Evolutionary conservation across 2,329 filamentous ascomycete genomes (phyloP).

Genomic region (Bipolaris sorokiniana): DNA sequence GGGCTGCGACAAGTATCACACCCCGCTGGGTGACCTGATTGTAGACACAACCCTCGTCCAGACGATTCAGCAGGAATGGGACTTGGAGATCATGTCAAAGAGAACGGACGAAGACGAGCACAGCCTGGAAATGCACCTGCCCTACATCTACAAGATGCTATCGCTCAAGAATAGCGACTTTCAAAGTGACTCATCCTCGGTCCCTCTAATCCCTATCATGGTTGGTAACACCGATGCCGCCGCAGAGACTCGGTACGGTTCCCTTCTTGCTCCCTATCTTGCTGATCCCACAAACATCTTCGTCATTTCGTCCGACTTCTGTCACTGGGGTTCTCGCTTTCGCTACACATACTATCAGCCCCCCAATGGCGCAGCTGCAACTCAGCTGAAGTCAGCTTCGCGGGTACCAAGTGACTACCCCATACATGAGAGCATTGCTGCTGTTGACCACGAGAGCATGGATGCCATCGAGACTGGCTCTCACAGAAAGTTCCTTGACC

Average conservation of each 20-base stretch:
- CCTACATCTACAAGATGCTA: constrained; percentile 84
- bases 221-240: constrained; percentile 73
- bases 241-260: constrained; percentile 72
- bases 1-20: constrained; percentile 71
- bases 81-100: constrained; percentile 61
- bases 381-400: constrained; percentile 46
- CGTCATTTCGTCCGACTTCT: constrained; percentile 93
- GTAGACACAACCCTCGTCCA: constrained; percentile 67
- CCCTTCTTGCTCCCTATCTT: constrained; percentile 78
- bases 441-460: constrained; percentile 82
- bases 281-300: constrained; percentile 78
- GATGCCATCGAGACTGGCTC: constrained; percentile 78
- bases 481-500: constrained; percentile 72
- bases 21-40: constrained; percentile 72
- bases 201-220: constrained; percentile 82
- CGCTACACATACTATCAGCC: constrained; percentile 80
- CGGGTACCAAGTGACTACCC: constrained; percentile 55
- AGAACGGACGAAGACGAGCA: constrained; percentile 81
- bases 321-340: constrained; percentile 90
- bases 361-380: constrained; percentile 48
- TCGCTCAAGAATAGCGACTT: constrained; percentile 50
- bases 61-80: constrained; percentile 46
- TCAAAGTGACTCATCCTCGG: constrained; percentile 61
- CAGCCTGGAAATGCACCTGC: constrained; percentile 95
- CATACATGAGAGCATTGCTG: constrained; percentile 85